phyloP scores from a whole-genome alignment of 2,329 filamentous ascomycete species.

The Pestalotiopsis sp. region DNA sequence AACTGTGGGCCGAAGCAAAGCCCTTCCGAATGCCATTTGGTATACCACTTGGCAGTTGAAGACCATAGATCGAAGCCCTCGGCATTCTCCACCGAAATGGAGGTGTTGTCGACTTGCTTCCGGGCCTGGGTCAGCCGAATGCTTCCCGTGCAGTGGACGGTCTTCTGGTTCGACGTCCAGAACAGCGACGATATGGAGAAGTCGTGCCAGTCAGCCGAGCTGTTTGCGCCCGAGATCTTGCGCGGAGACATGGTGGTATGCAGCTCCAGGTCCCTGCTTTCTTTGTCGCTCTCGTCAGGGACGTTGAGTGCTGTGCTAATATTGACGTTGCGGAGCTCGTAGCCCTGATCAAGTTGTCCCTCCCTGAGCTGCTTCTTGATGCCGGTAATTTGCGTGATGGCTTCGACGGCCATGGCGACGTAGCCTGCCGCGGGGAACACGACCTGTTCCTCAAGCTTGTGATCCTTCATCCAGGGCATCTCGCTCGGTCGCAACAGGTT shows the following conservation, averaged over 20 bases:
- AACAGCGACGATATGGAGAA: constrained; percentile 19
- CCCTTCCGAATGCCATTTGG: constrained; percentile 13
- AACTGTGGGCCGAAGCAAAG: constrained; percentile 15
- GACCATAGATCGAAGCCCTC: background rate
- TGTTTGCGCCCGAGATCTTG: constrained; percentile 9
- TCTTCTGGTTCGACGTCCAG: constrained; percentile 11
- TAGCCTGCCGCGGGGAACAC: constrained; percentile 48
- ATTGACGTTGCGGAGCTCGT: constrained; percentile 1
- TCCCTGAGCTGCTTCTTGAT: background rate
- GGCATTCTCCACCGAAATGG: background rate
- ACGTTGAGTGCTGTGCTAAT: background rate
- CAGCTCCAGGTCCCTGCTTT: constrained; percentile 10
- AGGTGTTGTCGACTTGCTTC: background rate
- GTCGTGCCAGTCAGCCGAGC: constrained; percentile 18
- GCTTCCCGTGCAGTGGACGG: constrained; percentile 19
- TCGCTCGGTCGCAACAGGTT: constrained; percentile 37
- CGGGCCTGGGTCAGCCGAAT: constrained; percentile 9
- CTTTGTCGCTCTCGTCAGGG: background rate
- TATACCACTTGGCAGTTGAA: background rate
- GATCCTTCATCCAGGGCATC: constrained; percentile 49
- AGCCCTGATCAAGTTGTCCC: background rate
- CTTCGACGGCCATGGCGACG: constrained; percentile 38
- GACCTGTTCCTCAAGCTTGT: constrained; percentile 48
- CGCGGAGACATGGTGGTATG: constrained; percentile 16
- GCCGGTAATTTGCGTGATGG: constrained; percentile 24